Percentiles rank a stretch among this genome's conserved stretches.
Evolutionary conservation across 768 basidiomycete species (phyloP).

Genomic region (Hemileccinum impolitum): DNA sequence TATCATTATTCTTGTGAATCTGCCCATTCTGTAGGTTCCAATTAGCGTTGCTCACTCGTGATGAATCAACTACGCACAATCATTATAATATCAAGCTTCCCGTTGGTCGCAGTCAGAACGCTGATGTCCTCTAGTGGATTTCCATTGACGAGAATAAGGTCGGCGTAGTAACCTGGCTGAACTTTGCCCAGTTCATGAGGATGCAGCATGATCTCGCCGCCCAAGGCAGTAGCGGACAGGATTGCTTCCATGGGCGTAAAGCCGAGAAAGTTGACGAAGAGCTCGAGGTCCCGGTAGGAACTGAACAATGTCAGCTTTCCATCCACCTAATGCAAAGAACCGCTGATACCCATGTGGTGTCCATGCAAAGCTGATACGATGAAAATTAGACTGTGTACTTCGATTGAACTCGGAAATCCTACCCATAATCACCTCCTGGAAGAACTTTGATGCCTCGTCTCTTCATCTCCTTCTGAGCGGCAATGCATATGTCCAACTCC

Average conservation of each 20-base stretch:
- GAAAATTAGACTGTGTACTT: background rate
- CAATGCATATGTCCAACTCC: conserved; percentile 32
- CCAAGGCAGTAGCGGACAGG: conserved; percentile 33
- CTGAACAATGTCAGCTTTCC: conserved; percentile 11
- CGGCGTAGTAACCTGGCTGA: conserved; percentile 36
- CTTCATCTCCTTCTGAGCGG: conserved; percentile 36
- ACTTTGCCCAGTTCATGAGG: conserved; percentile 37
- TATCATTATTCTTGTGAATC: conserved; percentile 18
- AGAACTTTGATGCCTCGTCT: conserved; percentile 34
- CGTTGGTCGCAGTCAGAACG: conserved; percentile 27
- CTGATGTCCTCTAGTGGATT: conserved; percentile 35
- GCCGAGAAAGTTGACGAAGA: conserved; percentile 34
- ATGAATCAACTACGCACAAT: conserved; percentile 23
- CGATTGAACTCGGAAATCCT: background rate
- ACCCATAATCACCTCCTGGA: conserved; percentile 39
- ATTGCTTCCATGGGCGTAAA: conserved; percentile 38
- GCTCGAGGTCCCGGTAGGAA: conserved; percentile 36
- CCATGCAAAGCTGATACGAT: conserved; percentile 23
- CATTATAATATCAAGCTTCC: conserved; percentile 33
- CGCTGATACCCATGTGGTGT: conserved; percentile 30
- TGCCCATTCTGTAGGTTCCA: conserved; percentile 19
- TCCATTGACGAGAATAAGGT: conserved; percentile 35
- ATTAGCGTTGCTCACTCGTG: conserved; percentile 2
- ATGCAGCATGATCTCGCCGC: conserved; percentile 35
- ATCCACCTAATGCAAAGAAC: background rate